Base-by-base conservation (phyloP, 1,284 basidiomycete genomes). In the Cutaneotrichosporon spelunceum region DNA sequence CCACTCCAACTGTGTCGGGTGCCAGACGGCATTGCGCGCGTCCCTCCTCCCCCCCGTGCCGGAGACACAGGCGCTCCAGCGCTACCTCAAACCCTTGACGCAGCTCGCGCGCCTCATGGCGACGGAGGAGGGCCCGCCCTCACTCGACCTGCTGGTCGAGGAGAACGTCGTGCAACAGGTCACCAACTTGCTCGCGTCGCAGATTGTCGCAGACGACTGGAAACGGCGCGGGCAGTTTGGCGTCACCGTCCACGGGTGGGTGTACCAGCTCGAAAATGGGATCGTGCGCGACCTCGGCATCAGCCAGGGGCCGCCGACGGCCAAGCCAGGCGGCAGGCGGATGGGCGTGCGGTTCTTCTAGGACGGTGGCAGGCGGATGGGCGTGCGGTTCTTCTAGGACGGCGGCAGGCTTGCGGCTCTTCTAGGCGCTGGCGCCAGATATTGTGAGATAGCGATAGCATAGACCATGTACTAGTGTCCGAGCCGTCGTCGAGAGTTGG, bases 1-100 rank as follows among this genome's bases (percentile, higher is more conserved):
- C 27, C 77, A 78, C 61, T 73, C 73, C 10, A 75, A 76, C 63
- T 78, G 77, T 64, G 77, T 78, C 11, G 77, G 77, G 10, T 78
- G 77, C 65, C 67, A 67, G 55, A 70, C 69, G 23, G 75, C 74
- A 3, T 68, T 78, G n/a, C 72, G 73, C 62, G 69, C 75, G 19
- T 72, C 72, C 5, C 34, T 66, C 5, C 66, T 76, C 1, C 76
- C 75, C 1, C 63, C 67, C 24, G 62, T 68, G 8, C 70, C 72
- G 27, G 63, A 72, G 19, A 70, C 67, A 3, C 70, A 72, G 14
- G 59, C 75, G n/a, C 63, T 78, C 30, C 77, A 78, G 65, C 64
- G 71, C 30, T 77, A 75, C 60, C 58, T 77, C 56, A 62, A 70
- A 48, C 77, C 75, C 3, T 57, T 76, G 21, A 75, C 71, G 2